These are phyloP conservation scores for Candida neerlandica DNA, from an alignment of 1,139 yeast species.

Conservation along the genomic window DNA sequence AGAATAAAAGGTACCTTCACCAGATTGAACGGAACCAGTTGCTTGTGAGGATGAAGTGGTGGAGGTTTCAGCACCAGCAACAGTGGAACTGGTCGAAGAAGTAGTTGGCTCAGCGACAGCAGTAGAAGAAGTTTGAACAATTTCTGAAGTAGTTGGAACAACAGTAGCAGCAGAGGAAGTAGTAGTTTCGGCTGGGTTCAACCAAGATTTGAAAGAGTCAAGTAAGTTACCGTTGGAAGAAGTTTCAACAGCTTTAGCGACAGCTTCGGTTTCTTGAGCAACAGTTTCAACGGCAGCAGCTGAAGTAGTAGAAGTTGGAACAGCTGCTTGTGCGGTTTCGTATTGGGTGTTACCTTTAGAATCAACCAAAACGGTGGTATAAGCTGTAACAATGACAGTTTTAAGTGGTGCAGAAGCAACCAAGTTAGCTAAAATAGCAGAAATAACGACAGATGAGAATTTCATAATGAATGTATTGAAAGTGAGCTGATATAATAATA, in stretches of 20 bases:
- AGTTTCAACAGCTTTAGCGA: conserved; percentile 17
- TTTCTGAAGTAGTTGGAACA: conserved; percentile 14
- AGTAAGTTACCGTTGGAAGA: conserved; percentile 15
- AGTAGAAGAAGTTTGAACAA: conserved; percentile 16
- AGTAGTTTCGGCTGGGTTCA: conserved; percentile 4
- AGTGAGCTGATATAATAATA: not conserved
- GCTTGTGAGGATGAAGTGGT: conserved; percentile 18
- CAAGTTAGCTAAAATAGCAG: conserved; percentile 16
- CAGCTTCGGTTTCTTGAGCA: conserved; percentile 15
- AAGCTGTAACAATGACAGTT: conserved; percentile 20
- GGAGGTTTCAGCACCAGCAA: conserved; percentile 21
- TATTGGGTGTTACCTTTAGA: conserved; percentile 13
- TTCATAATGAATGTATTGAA: conserved; percentile 18
- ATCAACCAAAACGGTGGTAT: conserved; percentile 20
- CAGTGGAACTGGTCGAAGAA: conserved; percentile 22
- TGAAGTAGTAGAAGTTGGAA: conserved; percentile 17
- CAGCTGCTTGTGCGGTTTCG: conserved; percentile 10
- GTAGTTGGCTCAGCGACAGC: conserved; percentile 22
- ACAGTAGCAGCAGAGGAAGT: conserved; percentile 5
- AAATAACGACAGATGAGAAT: conserved; percentile 17
- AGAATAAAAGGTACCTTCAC: conserved; percentile 63
- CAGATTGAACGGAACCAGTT: conserved; percentile 24
- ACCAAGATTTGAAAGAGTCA: conserved; percentile 15
- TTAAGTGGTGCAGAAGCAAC: conserved; percentile 26
- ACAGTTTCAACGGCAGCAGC: conserved; percentile 15